A percentile compares a stretch with the other conserved stretches of the same genome.
phyloP scores from a whole-genome alignment of 129 eudicot species.

The Gnaphalium uliginosum region DNA sequence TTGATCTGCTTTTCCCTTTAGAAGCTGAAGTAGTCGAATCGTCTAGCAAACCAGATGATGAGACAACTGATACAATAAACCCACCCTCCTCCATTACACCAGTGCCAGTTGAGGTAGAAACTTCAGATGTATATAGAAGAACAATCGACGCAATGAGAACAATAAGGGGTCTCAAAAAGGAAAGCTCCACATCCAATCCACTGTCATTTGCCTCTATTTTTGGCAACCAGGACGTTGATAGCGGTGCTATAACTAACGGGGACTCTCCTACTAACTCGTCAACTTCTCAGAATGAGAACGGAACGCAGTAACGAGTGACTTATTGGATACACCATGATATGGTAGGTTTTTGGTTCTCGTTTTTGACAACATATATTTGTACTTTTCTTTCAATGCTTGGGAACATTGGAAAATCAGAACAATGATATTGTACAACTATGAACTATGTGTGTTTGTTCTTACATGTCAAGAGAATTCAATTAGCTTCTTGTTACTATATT shows the following conservation, averaged over 20 bases:
- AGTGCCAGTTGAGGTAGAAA: constrained; percentile 2
- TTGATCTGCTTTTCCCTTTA: constrained; percentile 19
- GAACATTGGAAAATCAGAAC: constrained; percentile 24
- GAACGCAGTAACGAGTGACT: background rate
- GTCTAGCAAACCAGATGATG: background rate
- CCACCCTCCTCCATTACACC: background rate
- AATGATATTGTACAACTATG: constrained; percentile 19
- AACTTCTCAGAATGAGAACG: background rate
- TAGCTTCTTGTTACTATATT: background rate
- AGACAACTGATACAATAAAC: background rate
- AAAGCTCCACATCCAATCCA: constrained; percentile 19
- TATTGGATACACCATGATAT: background rate
- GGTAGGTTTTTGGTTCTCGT: constrained; percentile 9
- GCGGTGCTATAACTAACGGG: constrained; percentile 15
- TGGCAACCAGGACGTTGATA: constrained; percentile 16
- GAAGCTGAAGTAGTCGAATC: constrained; percentile 22
- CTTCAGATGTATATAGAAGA: constrained; percentile 21
- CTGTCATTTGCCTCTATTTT: constrained; percentile 18
- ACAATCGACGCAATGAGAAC: constrained; percentile 19
- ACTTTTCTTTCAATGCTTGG: background rate
- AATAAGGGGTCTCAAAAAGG: constrained; percentile 18
- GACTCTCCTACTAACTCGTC: constrained; percentile 24
- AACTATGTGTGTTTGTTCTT: constrained; percentile 14
- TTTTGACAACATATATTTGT: constrained; percentile 10
- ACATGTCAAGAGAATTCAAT: background rate